Conservation (phyloP, 2,329 filamentous ascomycete genomes). For the Nemania abortiva region DNA sequence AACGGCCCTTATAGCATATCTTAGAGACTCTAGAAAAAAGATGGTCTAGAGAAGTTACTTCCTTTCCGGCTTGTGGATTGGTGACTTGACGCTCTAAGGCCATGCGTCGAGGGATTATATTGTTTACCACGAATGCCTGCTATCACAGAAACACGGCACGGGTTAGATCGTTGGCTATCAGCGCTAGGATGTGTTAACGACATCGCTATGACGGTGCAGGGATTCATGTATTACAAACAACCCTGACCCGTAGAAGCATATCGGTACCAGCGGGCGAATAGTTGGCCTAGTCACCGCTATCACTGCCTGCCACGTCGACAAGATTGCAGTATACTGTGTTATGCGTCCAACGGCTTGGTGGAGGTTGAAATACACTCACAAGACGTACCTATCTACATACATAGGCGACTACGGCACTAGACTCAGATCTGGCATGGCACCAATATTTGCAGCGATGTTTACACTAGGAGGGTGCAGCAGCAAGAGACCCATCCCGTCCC, state of each 20-base stretch:
- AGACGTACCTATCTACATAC: not conserved
- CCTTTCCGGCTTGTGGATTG: not conserved
- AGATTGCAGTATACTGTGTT: not conserved
- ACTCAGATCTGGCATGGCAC: not conserved
- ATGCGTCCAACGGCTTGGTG: not conserved
- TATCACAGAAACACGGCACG: not conserved
- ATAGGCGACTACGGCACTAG: not conserved
- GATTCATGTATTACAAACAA: constrained; percentile 5
- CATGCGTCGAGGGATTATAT: not conserved
- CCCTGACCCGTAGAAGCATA: constrained; percentile 10
- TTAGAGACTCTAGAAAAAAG: not conserved
- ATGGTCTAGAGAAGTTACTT: not conserved
- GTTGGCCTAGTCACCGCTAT: constrained; percentile 1
- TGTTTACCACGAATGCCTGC: not conserved
- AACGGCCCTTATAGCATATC: not conserved
- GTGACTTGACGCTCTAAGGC: not conserved
- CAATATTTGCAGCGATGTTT: not conserved
- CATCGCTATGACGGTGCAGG: constrained; percentile 20
- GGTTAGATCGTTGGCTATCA: not conserved
- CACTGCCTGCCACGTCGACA: not conserved
- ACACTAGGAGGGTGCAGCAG: not conserved
- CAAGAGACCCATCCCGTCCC: not conserved
- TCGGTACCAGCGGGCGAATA: constrained; percentile 6
- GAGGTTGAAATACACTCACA: not conserved
- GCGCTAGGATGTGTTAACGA: constrained; percentile 12